Base-by-base conservation (phyloP, 2,329 filamentous ascomycete genomes). In the Orbilia javanica region DNA sequence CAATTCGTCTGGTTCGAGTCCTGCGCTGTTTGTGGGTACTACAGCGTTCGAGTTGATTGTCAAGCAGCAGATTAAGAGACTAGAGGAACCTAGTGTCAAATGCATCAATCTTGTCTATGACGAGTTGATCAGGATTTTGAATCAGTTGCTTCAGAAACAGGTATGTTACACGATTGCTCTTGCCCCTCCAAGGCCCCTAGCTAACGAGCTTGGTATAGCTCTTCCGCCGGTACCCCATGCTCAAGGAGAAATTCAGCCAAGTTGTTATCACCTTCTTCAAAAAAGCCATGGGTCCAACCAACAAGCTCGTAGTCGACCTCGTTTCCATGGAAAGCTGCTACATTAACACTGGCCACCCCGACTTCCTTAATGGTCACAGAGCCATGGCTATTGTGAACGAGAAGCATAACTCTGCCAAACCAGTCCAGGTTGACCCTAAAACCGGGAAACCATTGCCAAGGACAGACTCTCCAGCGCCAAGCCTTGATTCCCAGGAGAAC, bases 351-450 rank as follows among this genome's bases (percentile, higher is more conserved):
- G 96, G 94, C 8, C 96, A 99, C 84, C 96, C 96, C 8, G 96
- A 99, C 84, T 99, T 99, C 85, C 87, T 99, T 80, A 98, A 97
- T 83, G 96, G 96, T 27, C 95, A 97, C 84, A 91, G 94, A 88
- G 95, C 96, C 57, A 99, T 99, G 96, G 93, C 96, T 10, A 95
- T 99, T 80, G 94, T 99, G 75, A 96, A 98, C 83, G 96, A 99
- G 84, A 91, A 93, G 78, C 92, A 97, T 84, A 92, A 89, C 83
- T 88, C 91, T 27, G 82, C 88, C 60, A 96, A 95, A 85, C 95
- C 96, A 18, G 92, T 94, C 0, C 96, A 97, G 85, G 95, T 99
- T 29, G 96, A 99, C 83, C 96, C 96, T 68, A 99, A 99, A 89
- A 98, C 95, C 1, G 96, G 96, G 84, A 98, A 98, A 88, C 94